Evolutionary conservation across 1,139 yeast genomes (phyloP).

Genomic region (Candida gigantensis): DNA sequence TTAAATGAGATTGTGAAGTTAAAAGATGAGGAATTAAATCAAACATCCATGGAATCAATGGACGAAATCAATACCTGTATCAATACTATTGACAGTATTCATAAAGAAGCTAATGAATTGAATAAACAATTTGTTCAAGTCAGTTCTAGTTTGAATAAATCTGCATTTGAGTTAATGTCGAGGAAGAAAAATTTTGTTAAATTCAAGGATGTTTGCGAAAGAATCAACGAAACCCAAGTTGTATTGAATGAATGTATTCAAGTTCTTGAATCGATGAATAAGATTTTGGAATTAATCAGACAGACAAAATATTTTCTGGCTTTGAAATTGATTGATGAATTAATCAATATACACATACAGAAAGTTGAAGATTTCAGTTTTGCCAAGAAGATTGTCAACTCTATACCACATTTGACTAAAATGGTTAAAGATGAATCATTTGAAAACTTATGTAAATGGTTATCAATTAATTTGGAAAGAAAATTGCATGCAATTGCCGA

Average conservation of each 20-base stretch:
- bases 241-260: slow-evolving; percentile 72
- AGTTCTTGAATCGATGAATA: slow-evolving; percentile 83
- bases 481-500: slow-evolving; percentile 64
- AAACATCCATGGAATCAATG: slow-evolving; percentile 62
- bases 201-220: slow-evolving; percentile 57
- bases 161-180: slow-evolving; percentile 64
- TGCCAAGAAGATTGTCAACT: slow-evolving; percentile 66
- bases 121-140: slow-evolving; percentile 54
- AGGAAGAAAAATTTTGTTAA: slow-evolving; percentile 57
- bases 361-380: slow-evolving; percentile 77
- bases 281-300: slow-evolving; percentile 77
- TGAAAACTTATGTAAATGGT: slow-evolving; percentile 70
- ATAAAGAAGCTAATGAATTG: slow-evolving; percentile 53
- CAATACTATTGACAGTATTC: slow-evolving; percentile 57
- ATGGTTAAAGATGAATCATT: slow-evolving; percentile 81
- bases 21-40: slow-evolving; percentile 66
- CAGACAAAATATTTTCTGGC: slow-evolving; percentile 83
- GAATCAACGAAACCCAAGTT: slow-evolving; percentile 63
- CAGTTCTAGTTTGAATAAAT: slow-evolving; percentile 53
- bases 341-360: slow-evolving; percentile 64
- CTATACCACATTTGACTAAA: slow-evolving; percentile 75
- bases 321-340: slow-evolving; percentile 75
- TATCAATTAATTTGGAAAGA: slow-evolving; percentile 62
- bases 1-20: slow-evolving; percentile 58
- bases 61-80: slow-evolving; percentile 56